phyloP scores from a whole-genome alignment of 768 basidiomycete genomes.

The Crepidotus variabilis region DNA sequence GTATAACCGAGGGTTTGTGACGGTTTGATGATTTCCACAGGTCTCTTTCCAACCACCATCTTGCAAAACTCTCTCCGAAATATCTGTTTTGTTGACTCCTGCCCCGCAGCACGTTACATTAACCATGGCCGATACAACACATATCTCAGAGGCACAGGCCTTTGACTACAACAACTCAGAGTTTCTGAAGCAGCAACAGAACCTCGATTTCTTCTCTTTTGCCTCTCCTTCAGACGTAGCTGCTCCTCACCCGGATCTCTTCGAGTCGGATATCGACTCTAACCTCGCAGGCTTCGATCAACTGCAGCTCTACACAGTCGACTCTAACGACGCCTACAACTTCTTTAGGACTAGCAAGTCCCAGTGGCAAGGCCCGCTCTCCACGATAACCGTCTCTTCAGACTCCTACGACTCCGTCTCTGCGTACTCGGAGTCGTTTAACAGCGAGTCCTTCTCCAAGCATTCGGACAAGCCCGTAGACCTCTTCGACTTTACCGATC shows the following conservation, averaged over 20 bases:
- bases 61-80: background rate
- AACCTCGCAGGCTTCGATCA: slow-evolving; percentile 64
- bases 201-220: slow-evolving; percentile 67
- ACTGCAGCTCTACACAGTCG: slow-evolving; percentile 60
- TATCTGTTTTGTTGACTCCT: slow-evolving; percentile 3
- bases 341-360: slow-evolving; percentile 61
- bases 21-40: background rate
- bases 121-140: slow-evolving; percentile 7
- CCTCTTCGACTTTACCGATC: slow-evolving; percentile 54
- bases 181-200: slow-evolving; percentile 33
- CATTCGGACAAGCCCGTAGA: slow-evolving; percentile 25
- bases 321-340: slow-evolving; percentile 61
- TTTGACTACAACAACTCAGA: slow-evolving; percentile 23
- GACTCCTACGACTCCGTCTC: slow-evolving; percentile 75
- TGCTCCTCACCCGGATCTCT: slow-evolving; percentile 77
- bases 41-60: slow-evolving; percentile 6
- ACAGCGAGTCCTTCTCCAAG: slow-evolving; percentile 56
- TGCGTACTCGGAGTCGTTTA: slow-evolving; percentile 65
- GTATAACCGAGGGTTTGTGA: slow-evolving; percentile 5
- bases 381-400: slow-evolving; percentile 74
- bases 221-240: slow-evolving; percentile 66
- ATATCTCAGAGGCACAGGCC: background rate
- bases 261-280: slow-evolving; percentile 78
- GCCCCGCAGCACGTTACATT: slow-evolving; percentile 8
- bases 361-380: slow-evolving; percentile 60